Evolutionary conservation across 2,329 filamentous ascomycete species (phyloP).

Genomic region (Phaeomoniella chlamydospora): DNA sequence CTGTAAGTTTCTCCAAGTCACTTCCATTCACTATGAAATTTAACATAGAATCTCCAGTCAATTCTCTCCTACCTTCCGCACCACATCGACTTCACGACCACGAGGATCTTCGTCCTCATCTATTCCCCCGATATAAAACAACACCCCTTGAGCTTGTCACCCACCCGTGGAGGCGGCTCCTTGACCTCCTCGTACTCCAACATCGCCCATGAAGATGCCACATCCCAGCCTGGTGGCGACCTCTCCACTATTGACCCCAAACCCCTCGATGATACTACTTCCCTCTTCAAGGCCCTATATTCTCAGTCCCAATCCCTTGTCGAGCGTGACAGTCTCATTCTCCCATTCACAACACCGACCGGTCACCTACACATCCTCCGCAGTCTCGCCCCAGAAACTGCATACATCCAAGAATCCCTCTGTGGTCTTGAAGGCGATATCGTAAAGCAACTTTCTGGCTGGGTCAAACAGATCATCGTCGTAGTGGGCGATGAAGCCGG

Average conservation of each 20-base stretch:
- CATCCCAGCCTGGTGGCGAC: slow-evolving; percentile 35
- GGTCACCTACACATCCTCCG: slow-evolving; percentile 79
- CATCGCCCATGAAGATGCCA: slow-evolving; percentile 56
- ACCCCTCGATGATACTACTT: slow-evolving; percentile 29
- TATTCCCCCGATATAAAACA: slow-evolving; percentile 73
- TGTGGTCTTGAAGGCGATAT: slow-evolving; percentile 59
- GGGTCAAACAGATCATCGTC: slow-evolving; percentile 48
- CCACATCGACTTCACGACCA: slow-evolving; percentile 55
- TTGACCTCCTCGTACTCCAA: slow-evolving; percentile 78
- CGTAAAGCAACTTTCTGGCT: slow-evolving; percentile 51
- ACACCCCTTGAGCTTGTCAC: slow-evolving; percentile 32
- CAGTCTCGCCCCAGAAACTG: slow-evolving; percentile 68
- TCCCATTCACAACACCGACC: slow-evolving; percentile 73
- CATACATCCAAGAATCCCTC: slow-evolving; percentile 80
- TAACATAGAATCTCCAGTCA: slow-evolving; percentile 39
- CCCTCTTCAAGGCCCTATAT: slow-evolving; percentile 66
- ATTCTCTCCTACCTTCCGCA: slow-evolving; percentile 80
- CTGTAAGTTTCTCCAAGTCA: slow-evolving; percentile 41
- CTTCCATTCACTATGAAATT: slow-evolving; percentile 1
- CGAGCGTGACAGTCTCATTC: slow-evolving; percentile 70
- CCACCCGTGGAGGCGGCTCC: slow-evolving; percentile 31
- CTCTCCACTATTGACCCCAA: slow-evolving; percentile 32
- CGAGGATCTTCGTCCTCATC: slow-evolving; percentile 76
- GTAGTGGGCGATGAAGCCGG: slow-evolving; percentile 43
- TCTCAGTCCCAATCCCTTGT: slow-evolving; percentile 66